Percentiles rank a stretch among this genome's conserved stretches.
phyloP scores from a whole-genome alignment of 2,329 filamentous ascomycete species.

The Alternaria sp. region DNA sequence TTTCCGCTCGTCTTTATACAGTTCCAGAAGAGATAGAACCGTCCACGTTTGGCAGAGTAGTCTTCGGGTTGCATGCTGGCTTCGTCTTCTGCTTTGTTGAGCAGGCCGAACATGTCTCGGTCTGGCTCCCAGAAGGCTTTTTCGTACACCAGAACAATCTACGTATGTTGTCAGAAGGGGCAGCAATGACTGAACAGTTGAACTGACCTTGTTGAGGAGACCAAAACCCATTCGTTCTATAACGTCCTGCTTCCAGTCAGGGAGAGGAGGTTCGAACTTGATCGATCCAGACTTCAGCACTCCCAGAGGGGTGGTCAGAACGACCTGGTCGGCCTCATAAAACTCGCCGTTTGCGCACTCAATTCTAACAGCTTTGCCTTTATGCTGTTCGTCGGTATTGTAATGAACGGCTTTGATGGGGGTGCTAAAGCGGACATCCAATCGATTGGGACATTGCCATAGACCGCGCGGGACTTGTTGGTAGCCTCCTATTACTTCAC shows the following conservation, averaged over 20 bases:
- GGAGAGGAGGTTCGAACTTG: slow-evolving; percentile 89
- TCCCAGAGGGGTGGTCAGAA: slow-evolving; percentile 88
- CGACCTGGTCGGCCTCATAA: slow-evolving; percentile 87
- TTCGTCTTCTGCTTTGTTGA: slow-evolving; percentile 75
- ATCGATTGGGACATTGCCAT: slow-evolving; percentile 75
- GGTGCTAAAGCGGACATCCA: slow-evolving; percentile 79
- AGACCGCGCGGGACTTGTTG: slow-evolving; percentile 91
- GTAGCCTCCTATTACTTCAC: slow-evolving; percentile 92
- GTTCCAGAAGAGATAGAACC: slow-evolving; percentile 98
- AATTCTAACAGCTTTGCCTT: slow-evolving; percentile 39
- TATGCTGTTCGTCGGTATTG: slow-evolving; percentile 22
- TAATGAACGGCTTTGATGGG: slow-evolving; percentile 78
- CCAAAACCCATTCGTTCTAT: slow-evolving; percentile 90
- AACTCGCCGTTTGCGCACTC: slow-evolving; percentile 79
- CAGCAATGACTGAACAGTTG: not conserved
- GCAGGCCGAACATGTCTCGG: slow-evolving; percentile 91
- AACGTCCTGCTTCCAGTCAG: slow-evolving; percentile 81
- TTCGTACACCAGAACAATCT: slow-evolving; percentile 85
- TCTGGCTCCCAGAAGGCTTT: slow-evolving; percentile 89
- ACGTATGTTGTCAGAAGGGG: slow-evolving; percentile 17
- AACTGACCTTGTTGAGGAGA: slow-evolving; percentile 81
- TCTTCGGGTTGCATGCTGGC: slow-evolving; percentile 80
- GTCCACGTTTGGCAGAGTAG: slow-evolving; percentile 80
- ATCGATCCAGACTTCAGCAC: slow-evolving; percentile 86
- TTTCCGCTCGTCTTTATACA: slow-evolving; percentile 88